Evolutionary conservation across 768 basidiomycete species (phyloP).

Genomic region (Amanita exitialis): DNA sequence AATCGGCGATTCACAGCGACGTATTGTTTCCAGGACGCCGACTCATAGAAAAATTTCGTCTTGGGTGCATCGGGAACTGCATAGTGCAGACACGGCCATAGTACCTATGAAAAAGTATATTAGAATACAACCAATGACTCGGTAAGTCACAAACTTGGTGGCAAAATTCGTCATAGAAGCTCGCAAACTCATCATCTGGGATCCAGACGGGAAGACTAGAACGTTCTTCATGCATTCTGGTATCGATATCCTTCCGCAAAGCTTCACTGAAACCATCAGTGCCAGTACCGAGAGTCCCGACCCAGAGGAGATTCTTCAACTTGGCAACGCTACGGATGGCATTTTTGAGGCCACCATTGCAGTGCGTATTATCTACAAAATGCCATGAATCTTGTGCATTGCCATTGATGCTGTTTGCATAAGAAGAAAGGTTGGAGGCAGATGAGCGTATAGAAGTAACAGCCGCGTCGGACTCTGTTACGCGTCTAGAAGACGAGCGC

Average conservation of each 20-base stretch:
- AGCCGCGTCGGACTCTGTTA: slow-evolving; percentile 11
- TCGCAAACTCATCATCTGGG: slow-evolving; percentile 67
- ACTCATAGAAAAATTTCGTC: slow-evolving; percentile 74
- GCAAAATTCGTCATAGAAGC: slow-evolving; percentile 80
- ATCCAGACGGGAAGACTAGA: slow-evolving; percentile 62
- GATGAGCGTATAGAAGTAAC: slow-evolving; percentile 5
- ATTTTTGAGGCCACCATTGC: slow-evolving; percentile 80
- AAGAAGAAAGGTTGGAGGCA: not conserved
- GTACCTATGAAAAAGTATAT: slow-evolving; percentile 29
- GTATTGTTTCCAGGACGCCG: slow-evolving; percentile 76
- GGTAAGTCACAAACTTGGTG: slow-evolving; percentile 42
- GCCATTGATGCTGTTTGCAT: not conserved
- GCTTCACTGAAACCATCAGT: slow-evolving; percentile 56
- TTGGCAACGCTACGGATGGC: slow-evolving; percentile 64
- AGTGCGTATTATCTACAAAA: slow-evolving; percentile 53
- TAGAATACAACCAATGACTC: slow-evolving; percentile 9
- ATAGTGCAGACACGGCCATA: slow-evolving; percentile 86
- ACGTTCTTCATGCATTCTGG: slow-evolving; percentile 30
- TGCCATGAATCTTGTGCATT: slow-evolving; percentile 26
- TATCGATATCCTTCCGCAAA: slow-evolving; percentile 46
- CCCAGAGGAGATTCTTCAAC: slow-evolving; percentile 39
- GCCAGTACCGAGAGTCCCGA: slow-evolving; percentile 67
- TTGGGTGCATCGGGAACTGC: slow-evolving; percentile 83
- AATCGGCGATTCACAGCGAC: slow-evolving; percentile 86
- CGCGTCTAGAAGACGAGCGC: slow-evolving; percentile 43